Conservation (phyloP, 257 asterid genomes). For the Mentha longifolia region DNA sequence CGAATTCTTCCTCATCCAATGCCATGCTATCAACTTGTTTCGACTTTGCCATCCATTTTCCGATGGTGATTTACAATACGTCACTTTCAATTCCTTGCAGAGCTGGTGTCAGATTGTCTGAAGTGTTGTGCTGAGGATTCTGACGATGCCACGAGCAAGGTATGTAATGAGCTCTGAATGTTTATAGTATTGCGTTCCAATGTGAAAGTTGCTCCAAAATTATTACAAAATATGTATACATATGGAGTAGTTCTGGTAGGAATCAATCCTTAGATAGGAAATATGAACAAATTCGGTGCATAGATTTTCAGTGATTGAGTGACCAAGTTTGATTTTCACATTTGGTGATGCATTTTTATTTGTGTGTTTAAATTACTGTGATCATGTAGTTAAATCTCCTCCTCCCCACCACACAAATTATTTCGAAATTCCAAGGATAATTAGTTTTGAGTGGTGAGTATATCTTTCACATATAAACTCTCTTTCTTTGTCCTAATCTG, state of each 20-base stretch:
- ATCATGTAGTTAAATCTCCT: background rate
- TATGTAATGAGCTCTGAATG: constrained; percentile 27
- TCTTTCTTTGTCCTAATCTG: constrained; percentile 8
- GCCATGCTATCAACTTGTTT: background rate
- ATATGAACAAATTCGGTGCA: no score
- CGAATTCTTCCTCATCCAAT: background rate
- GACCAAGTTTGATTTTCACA: no score
- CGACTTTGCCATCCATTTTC: background rate
- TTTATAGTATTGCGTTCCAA: background rate
- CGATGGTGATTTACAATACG: background rate
- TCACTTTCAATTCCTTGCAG: constrained; percentile 45
- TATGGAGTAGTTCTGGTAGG: no score
- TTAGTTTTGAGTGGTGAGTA: background rate
- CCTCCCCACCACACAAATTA: background rate
- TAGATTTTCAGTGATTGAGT: no score
- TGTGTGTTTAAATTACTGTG: background rate
- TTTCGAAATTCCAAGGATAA: background rate
- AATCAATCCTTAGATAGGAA: background rate
- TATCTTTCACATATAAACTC: background rate
- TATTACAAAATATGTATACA: background rate
- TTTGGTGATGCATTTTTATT: no score
- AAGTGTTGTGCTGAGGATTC: constrained; percentile 96
- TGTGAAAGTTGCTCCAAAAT: background rate
- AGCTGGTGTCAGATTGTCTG: constrained; percentile 80
- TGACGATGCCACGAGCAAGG: constrained; percentile 94